These are phyloP conservation scores for Saccharomycopsis vini DNA, from an alignment of 805 yeast species.

Conservation along the genomic window DNA sequence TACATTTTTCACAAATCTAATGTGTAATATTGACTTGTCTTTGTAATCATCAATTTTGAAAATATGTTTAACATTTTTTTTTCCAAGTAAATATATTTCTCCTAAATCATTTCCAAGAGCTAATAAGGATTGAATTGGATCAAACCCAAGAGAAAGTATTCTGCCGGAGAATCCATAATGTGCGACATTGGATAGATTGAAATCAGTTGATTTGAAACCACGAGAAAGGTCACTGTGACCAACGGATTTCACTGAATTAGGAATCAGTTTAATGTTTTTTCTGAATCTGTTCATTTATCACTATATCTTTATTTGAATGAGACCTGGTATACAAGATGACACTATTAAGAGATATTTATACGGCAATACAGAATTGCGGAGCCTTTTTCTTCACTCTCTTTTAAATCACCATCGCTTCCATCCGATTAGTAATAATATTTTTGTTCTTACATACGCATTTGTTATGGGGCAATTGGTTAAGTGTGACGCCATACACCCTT, in stretches of 20 bases:
- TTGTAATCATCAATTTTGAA: no score
- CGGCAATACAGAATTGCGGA: not conserved
- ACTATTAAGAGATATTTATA: not conserved
- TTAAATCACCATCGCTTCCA: no score
- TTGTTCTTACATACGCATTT: no score
- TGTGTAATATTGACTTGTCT: no score
- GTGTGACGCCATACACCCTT: no score
- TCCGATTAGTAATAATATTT: no score
- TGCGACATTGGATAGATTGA: constrained; percentile 18
- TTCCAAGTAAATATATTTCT: constrained; percentile 74
- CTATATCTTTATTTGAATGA: not conserved
- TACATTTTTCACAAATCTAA: constrained; percentile 70
- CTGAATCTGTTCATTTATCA: not conserved
- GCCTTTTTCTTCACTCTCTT: not conserved
- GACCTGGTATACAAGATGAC: no score
- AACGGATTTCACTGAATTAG: constrained; percentile 16
- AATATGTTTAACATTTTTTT: constrained; percentile 73
- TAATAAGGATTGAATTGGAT: constrained; percentile 78
- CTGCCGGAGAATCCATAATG: constrained; percentile 56
- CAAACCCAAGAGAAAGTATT: constrained; percentile 63
- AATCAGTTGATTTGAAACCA: constrained; percentile 24
- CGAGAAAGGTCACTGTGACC: constrained; percentile 25
- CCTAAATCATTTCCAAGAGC: constrained; percentile 72
- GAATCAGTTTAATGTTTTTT: constrained; percentile 22
- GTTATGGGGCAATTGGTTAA: no score